These are phyloP conservation scores for Luffa aegyptiaca DNA, from an alignment of 306 rosid species.

Conservation along the genomic window DNA sequence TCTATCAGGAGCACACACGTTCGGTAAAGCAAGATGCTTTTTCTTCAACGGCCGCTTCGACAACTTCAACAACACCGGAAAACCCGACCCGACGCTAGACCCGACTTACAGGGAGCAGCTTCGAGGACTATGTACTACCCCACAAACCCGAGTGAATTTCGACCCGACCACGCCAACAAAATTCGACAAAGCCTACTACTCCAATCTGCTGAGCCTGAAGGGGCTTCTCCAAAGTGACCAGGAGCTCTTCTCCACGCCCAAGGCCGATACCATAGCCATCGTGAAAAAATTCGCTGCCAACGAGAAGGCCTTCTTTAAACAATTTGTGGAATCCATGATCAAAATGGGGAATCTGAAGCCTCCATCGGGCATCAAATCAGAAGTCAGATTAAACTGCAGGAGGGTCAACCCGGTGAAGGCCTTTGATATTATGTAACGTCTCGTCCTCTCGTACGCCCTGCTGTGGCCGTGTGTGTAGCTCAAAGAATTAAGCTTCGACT, in stretches of 20 bases:
- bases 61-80: conserved; percentile 42
- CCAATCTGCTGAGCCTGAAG: background rate
- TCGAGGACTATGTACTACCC: conserved; percentile 23
- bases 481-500: no score
- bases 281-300: background rate
- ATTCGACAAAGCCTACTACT: conserved; percentile 59
- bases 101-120: conserved; percentile 39
- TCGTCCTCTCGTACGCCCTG: no score
- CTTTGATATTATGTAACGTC: background rate
- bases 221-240: conserved; percentile 16
- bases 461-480: no score
- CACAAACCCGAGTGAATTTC: background rate
- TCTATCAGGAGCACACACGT: conserved; percentile 69
- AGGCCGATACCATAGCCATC: background rate
- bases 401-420: background rate
- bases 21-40: conserved; percentile 56
- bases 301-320: background rate
- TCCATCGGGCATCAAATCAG: conserved; percentile 36
- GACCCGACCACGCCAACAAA: conserved; percentile 1
- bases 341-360: conserved; percentile 72
- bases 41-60: conserved; percentile 35
- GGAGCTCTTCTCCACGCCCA: conserved; percentile 20
- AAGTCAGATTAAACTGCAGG: conserved; percentile 4
- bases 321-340: conserved; percentile 55
- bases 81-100: conserved; percentile 54